Percentiles rank a stretch among this genome's conserved stretches.
Evolutionary conservation across 352 stramenopile species (phyloP).

Genomic region (Globisporangium cederbergense): DNA sequence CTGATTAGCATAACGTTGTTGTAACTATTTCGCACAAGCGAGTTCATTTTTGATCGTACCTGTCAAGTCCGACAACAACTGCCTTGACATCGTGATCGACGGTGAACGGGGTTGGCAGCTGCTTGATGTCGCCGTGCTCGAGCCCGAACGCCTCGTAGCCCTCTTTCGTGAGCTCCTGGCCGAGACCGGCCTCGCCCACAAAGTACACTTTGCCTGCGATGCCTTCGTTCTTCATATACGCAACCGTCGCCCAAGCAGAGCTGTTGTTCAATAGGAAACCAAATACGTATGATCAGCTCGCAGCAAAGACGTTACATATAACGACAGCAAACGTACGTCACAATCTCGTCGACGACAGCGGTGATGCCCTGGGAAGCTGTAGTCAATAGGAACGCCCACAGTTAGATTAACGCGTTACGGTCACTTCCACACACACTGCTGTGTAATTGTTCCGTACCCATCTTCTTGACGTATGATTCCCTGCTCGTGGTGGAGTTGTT

Average conservation of each 20-base stretch:
- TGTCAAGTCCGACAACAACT: conserved; percentile 79
- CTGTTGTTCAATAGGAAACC: conserved; percentile 25
- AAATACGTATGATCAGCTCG: not conserved
- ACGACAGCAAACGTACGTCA: conserved; percentile 46
- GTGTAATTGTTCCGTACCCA: conserved; percentile 34
- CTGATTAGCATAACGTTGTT: not conserved
- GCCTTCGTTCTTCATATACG: conserved; percentile 78
- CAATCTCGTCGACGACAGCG: conserved; percentile 65
- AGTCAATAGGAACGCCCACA: not conserved
- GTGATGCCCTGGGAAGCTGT: conserved; percentile 74
- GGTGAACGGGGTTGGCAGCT: conserved; percentile 59
- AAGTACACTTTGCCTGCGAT: conserved; percentile 82
- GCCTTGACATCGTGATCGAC: conserved; percentile 71
- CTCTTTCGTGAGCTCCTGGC: conserved; percentile 57
- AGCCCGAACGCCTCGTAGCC: conserved; percentile 71
- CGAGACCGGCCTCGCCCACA: conserved; percentile 72
- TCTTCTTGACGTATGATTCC: conserved; percentile 80
- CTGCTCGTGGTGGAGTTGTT: conserved; percentile 86
- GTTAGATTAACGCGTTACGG: not conserved
- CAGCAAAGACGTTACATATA: not conserved
- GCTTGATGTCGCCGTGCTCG: conserved; percentile 63
- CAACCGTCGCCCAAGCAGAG: conserved; percentile 76
- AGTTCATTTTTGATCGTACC: conserved; percentile 23
- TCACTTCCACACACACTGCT: too few relatives aligned
- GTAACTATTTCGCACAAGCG: not conserved